Percentiles rank a stretch among this genome's conserved stretches.
phyloP scores from a whole-genome alignment of 768 basidiomycete genomes.

The Hirschioporus abietinus region DNA sequence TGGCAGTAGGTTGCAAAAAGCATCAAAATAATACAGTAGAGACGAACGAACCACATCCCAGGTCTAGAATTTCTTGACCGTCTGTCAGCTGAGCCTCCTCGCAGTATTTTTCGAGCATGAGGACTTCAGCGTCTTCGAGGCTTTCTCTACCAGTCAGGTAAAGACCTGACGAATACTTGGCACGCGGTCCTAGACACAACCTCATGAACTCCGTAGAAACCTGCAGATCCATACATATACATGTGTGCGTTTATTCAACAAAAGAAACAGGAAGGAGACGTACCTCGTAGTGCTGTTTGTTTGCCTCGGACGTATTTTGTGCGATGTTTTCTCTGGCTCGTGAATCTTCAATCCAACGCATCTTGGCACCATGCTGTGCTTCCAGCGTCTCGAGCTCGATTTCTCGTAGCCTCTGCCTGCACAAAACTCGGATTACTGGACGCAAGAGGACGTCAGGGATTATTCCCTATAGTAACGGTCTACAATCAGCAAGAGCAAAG shows the following conservation, averaged over 20 bases:
- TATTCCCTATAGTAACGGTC: constrained; percentile 35
- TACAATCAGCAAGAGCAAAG: background rate
- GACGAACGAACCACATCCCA: constrained; percentile 49
- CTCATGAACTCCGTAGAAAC: constrained; percentile 58
- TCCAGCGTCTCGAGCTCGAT: constrained; percentile 56
- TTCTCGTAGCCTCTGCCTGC: constrained; percentile 50
- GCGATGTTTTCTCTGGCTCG: constrained; percentile 48
- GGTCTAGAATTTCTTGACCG: constrained; percentile 57
- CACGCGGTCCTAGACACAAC: constrained; percentile 57
- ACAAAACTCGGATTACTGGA: constrained; percentile 40
- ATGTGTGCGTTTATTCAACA: background rate
- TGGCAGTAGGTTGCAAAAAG: constrained; percentile 14
- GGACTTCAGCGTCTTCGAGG: constrained; percentile 56
- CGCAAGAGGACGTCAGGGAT: constrained; percentile 57
- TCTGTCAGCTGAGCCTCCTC: constrained; percentile 56
- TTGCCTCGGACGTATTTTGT: constrained; percentile 59
- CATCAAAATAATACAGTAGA: constrained; percentile 11
- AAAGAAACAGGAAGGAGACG: background rate
- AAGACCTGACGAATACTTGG: constrained; percentile 63
- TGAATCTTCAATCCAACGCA: constrained; percentile 58
- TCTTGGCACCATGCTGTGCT: constrained; percentile 58
- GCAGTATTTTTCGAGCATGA: constrained; percentile 66
- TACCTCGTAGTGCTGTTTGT: constrained; percentile 69
- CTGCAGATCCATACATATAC: background rate
- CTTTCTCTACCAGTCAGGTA: constrained; percentile 57